Base-by-base conservation (phyloP, 176 grass and related monocot genomes). In the Oryza punctata region DNA sequence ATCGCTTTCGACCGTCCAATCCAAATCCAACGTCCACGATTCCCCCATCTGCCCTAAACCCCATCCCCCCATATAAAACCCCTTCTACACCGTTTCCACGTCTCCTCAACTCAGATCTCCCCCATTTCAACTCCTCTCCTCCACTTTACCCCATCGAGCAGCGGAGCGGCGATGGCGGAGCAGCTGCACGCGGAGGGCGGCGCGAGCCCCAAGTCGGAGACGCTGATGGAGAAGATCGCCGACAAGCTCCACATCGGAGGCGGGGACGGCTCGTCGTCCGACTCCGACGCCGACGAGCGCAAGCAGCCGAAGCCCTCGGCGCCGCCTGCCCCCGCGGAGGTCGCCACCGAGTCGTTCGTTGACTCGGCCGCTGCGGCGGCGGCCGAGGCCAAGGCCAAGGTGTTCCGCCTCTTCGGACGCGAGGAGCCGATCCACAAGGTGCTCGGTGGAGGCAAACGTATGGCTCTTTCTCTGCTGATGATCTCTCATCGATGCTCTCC, bases 361-460 rank as follows among this genome's bases (percentile, higher is more conserved):
- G 77, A 14, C 71, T 61, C 89, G 33, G 89, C 85, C 19, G 57
- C 85, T 0, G 26, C 45, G 3, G 81, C 81, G 0, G 79, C 67
- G 3, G 76, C 70, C n/a, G 76, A 84, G 1, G 76, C 92, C 57
- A 88, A 90, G 70, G 78, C 82, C 73, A 91, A 85, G 87, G 84
- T 91, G 82, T 98, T 89, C 85, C 96, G 91, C 84, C 86, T 98
- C 82, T 98, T 98, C 28, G 96, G 93, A 9, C 90, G 93, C 77
- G 78, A 95, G 85, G 84, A 90, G 73, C 93, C 93, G 10, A 92
- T 98, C 70, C 96, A 95, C 80, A 87, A 83, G 35, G 89, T 91
- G 45, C 87, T 98, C 84, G 96, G 96, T 16, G 96, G 91, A 63
- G 91, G 96, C 82, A 96, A 99, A 75, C 80, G 96, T 99, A 94